Evolutionary conservation across 495 filamentous ascomycete genomes (phyloP).

Genomic region (Xylaria curta): DNA sequence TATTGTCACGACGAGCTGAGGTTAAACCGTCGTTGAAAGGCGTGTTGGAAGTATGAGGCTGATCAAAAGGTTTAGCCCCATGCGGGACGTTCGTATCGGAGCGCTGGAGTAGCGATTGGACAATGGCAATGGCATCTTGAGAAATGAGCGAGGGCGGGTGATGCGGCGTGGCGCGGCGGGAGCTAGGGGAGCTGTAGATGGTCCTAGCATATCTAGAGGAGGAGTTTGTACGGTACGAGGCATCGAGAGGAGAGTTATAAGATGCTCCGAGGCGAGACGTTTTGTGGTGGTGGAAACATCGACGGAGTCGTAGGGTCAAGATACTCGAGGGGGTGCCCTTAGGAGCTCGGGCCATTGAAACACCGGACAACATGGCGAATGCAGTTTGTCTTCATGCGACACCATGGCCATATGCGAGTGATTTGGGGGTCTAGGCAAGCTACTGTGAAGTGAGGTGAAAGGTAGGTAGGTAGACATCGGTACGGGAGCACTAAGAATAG

Average conservation of each 20-base stretch:
- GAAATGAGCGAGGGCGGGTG: not conserved
- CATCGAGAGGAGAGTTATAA: not conserved
- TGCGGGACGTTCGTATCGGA: not conserved
- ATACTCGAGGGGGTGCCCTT: slow-evolving; percentile 32
- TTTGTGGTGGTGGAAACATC: slow-evolving; percentile 16
- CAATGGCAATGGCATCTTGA: slow-evolving; percentile 1
- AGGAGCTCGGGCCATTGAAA: slow-evolving; percentile 25
- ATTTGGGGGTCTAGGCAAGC: not conserved
- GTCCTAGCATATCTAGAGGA: not conserved
- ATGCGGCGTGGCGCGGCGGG: not conserved
- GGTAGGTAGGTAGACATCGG: not conserved
- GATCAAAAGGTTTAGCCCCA: not conserved
- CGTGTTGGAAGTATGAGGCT: not conserved
- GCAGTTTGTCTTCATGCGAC: not conserved
- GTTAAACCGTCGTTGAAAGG: not conserved
- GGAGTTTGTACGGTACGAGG: not conserved
- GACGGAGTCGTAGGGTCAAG: slow-evolving; percentile 30
- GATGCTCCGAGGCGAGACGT: not conserved
- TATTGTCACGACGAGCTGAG: not conserved
- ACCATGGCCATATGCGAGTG: not conserved
- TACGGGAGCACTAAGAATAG: slow-evolving; percentile 1
- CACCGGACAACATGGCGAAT: slow-evolving; percentile 29
- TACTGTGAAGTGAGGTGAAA: not conserved
- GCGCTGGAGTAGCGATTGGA: slow-evolving; percentile 3
- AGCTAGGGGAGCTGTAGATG: not conserved